Evolutionary conservation across 495 filamentous ascomycete genomes (phyloP), one percentile per base, ranked within the genome.

Genomic region (Hypomontagnella monticulosa): DNA sequence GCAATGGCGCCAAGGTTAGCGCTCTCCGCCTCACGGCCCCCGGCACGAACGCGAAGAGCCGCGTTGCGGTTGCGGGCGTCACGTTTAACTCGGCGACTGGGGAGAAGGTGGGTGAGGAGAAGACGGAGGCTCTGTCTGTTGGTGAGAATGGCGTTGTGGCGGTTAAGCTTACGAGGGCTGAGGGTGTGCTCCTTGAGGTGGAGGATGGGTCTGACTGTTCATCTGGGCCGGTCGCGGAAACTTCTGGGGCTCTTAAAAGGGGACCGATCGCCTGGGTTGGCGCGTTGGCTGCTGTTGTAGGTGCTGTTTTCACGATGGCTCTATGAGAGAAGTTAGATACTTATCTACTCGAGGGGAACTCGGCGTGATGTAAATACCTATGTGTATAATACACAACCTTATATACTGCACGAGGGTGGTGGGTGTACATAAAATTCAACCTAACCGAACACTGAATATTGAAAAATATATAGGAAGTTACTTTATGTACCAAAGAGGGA

Each of bases 41-140:
- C 15, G 71, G 71, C 10, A 73, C 71, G 9, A 73, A 73, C 37
- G 71, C 71, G 0, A 73, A 73, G 65, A 73, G 69, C 48, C 44
- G 47, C 0, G 62, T 71, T 16, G 52, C 48, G 9, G 71, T 73
- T 7, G 18, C 68, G 4, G 68, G 61, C 12, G 63, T 70, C 12
- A 58, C 61, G 6, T 73, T 73, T 30, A 62, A 73, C 19, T 27
- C 63, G 14, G 1, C 0, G 9, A 69, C 71, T n/a, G 69, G 71
- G n/a, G 59, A 57, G 2, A 20, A 40, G 40, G 33, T 62, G 4
- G 56, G 63, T 23, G 65, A 41, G 59, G 57, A 30, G 42, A 12
- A 12, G 32, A 37, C 9, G 36, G 54, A 56, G 47, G 40, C 3
- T 27, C 57, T 56, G 14, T 15, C 1, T 18, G 71, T 73, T 0